phyloP scores from a whole-genome alignment of 805 yeast species.

The Diddensiella caesifluorescens region DNA sequence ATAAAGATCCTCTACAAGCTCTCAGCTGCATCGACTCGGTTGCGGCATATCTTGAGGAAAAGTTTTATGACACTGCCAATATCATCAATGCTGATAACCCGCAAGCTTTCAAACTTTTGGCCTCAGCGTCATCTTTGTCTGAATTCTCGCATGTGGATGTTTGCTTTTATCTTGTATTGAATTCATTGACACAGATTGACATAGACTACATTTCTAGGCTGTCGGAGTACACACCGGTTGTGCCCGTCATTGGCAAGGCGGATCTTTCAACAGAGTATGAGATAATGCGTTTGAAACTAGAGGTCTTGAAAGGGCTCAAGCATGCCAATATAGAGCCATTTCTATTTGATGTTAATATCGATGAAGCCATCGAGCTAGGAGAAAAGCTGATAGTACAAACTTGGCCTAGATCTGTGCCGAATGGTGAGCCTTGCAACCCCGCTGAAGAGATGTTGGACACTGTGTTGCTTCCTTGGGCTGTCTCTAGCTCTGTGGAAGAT shows the following conservation, averaged over 20 bases:
- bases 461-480: conserved; percentile 20
- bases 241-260: conserved; percentile 22
- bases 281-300: conserved; percentile 12
- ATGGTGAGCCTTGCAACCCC: background rate
- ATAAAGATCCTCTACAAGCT: conserved; percentile 16
- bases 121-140: conserved; percentile 21
- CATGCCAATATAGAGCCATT: conserved; percentile 21
- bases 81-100: conserved; percentile 21
- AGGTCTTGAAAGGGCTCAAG: conserved; percentile 16
- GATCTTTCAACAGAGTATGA: conserved; percentile 12
- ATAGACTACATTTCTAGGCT: conserved; percentile 18
- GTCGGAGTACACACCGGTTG: conserved; percentile 20
- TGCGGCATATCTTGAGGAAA: conserved; percentile 21
- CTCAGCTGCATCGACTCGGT: conserved; percentile 18
- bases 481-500: conserved; percentile 10
- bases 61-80: conserved; percentile 21
- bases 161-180: conserved; percentile 21
- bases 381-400: conserved; percentile 6
- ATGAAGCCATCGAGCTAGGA: conserved; percentile 17
- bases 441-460: conserved; percentile 6
- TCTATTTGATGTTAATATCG: conserved; percentile 17
- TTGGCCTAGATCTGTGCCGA: conserved; percentile 1
- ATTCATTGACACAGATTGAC: conserved; percentile 18
- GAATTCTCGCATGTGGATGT: conserved; percentile 25
- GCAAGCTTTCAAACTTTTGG: conserved; percentile 17